Percentiles rank a stretch among this genome's conserved stretches.
Evolutionary conservation across 371 early-diverging fungal genomes (phyloP).

Genomic region (Rhizomucor miehei): DNA sequence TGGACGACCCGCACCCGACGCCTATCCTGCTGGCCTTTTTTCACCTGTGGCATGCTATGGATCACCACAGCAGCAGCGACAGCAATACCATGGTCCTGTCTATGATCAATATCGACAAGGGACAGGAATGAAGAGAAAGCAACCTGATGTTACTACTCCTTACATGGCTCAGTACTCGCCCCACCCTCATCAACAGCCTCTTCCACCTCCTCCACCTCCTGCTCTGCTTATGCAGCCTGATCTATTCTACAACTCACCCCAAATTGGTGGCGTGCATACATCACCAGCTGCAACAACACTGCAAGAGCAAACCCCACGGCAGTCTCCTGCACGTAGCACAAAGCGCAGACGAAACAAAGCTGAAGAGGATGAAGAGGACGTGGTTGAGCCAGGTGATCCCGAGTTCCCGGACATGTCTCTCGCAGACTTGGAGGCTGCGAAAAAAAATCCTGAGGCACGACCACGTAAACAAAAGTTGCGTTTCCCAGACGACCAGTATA

Average conservation of each 20-base stretch:
- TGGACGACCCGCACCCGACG: neutral
- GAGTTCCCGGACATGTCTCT: constrained; percentile 46
- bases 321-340: constrained; percentile 1
- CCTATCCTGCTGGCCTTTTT: neutral
- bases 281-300: constrained; percentile 4
- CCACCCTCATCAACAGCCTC: constrained; percentile 11
- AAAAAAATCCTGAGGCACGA: constrained; percentile 45
- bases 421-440: constrained; percentile 42
- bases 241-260: constrained; percentile 9
- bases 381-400: constrained; percentile 29
- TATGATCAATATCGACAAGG: neutral
- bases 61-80: constrained; percentile 12
- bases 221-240: constrained; percentile 4
- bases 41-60: neutral
- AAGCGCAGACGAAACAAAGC: constrained; percentile 1
- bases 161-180: constrained; percentile 8
- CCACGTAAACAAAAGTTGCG: constrained; percentile 70
- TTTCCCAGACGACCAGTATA: constrained; percentile 81
- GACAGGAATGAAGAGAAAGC: neutral
- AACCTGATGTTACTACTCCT: neutral
- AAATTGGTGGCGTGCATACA: constrained; percentile 1
- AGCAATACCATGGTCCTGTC: constrained; percentile 10
- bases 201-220: constrained; percentile 7
- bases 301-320: constrained; percentile 4
- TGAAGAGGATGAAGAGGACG: constrained; percentile 23